Percentiles rank a stretch among this genome's conserved stretches.
Evolutionary conservation across 2,329 filamentous ascomycete genomes (phyloP).

Genomic region (Graphiopsis chlorocephala): DNA sequence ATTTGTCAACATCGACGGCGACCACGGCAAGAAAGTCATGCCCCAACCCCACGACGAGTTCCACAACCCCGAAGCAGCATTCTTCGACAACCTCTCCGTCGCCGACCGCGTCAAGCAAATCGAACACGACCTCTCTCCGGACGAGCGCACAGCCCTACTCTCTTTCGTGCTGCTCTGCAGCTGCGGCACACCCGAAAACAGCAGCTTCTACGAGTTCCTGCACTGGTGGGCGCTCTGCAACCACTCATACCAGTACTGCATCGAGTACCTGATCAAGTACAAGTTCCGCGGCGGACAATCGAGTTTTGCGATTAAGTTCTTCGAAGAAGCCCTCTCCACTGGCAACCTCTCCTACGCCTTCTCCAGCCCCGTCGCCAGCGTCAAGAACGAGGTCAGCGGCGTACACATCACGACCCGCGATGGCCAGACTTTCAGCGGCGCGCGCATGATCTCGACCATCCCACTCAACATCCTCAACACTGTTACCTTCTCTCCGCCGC

Average conservation of each 20-base stretch:
- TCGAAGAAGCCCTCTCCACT: not conserved
- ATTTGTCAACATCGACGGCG: slow-evolving; percentile 9
- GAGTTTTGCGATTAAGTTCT: not conserved
- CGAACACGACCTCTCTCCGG: not conserved
- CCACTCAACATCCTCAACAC: slow-evolving; percentile 19
- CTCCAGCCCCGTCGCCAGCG: not conserved
- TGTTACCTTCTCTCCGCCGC: slow-evolving; percentile 31
- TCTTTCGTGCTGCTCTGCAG: not conserved
- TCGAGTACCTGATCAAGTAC: not conserved
- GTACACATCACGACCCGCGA: not conserved
- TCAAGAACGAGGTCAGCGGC: not conserved
- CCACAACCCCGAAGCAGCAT: not conserved
- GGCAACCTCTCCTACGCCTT: not conserved
- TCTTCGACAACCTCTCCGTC: not conserved
- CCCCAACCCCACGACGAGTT: not conserved
- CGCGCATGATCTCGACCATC: not conserved
- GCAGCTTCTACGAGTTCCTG: not conserved
- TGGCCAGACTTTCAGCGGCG: not conserved
- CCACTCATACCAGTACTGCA: not conserved
- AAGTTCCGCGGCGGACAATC: slow-evolving; percentile 1
- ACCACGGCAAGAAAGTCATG: not conserved
- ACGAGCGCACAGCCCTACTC: not conserved
- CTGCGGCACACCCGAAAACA: not conserved
- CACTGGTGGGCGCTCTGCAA: not conserved
- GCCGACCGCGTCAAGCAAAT: slow-evolving; percentile 1